A percentile compares a stretch with the other conserved stretches of the same genome.
phyloP scores from a whole-genome alignment of 257 asterid species.

The Paraleonurus japonicus region DNA sequence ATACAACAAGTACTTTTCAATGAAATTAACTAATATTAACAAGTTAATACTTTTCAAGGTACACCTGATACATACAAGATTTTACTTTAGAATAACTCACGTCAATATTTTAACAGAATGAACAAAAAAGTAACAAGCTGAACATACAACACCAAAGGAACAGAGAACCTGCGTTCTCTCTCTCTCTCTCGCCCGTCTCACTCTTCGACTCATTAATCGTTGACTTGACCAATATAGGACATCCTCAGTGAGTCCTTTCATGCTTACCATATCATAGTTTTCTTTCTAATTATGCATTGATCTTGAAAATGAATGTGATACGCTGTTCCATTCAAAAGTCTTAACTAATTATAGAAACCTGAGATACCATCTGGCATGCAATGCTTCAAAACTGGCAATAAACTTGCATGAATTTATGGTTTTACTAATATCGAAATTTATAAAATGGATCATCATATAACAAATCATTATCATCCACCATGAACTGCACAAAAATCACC shows the following conservation, averaged over 20 bases:
- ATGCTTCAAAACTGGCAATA: background rate
- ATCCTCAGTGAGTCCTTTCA: background rate
- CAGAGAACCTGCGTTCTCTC: background rate
- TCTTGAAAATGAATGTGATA: background rate
- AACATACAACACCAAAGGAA: background rate
- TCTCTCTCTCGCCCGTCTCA: too few species aligned
- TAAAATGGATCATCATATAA: background rate
- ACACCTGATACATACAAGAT: too few species aligned
- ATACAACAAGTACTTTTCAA: too few species aligned
- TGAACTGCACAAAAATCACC: background rate
- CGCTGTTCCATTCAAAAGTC: background rate
- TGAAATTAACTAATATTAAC: background rate
- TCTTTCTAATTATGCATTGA: background rate
- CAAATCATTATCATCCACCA: background rate
- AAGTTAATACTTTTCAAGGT: background rate
- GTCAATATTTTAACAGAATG: background rate
- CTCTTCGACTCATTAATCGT: too few species aligned
- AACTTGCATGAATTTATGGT: background rate
- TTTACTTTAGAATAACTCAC: too few species aligned
- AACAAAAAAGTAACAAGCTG: background rate
- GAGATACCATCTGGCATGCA: background rate
- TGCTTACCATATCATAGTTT: background rate
- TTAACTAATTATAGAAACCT: conserved; percentile 1
- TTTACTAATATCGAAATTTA: background rate
- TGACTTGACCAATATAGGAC: background rate